Evolutionary conservation across 2,329 filamentous ascomycete genomes (phyloP), one percentile per base, ranked within the genome.

Genomic region (Mollisia scopiformis): DNA sequence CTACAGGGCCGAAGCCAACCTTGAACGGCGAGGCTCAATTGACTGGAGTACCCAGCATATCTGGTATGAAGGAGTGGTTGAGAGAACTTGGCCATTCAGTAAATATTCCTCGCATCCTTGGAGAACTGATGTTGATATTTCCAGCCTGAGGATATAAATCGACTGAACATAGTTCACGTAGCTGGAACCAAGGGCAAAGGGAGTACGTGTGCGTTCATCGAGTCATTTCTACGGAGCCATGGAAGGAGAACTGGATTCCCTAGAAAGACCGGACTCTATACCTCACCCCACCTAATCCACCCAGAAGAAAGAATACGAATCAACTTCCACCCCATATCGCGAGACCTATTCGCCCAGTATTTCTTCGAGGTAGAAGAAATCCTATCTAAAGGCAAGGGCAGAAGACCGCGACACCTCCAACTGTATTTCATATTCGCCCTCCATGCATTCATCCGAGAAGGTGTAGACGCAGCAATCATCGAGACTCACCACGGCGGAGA

Each of bases 11-110:
- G 23, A 57, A 50, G 55, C 55, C 55, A 25, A 50, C 28, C 39
- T 35, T 57, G 31, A 28, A 37, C 14, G 55, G 55, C 25, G 31
- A 37, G 43, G 35, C 55, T 16, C 31, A 57, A 35, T 19, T 57
- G 31, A 58, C 49, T 16, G 60, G 60, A n/a, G 46, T 49, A 21
- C 57, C 60, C 5, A 62, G 60, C 23, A 86, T 95, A 47, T 85
- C 85, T 2, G 91, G 96, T 75, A 96, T 95, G 87, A 82, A 86
- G 64, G 84, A 87, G 62, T 96, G 91, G 84, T 85, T 91, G 72
- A 79, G 81, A 58, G 88, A 89, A 68, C 86, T 93, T 71, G 92
- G 92, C 66, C 93, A 96, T 75, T 80, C 90, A 77, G 77, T 79
- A 47, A n/a, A n/a, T n/a, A 7, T 39, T 46, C 41, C 19, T 27